Evolutionary conservation across 1,284 basidiomycete genomes (phyloP).

Genomic region (Agaricales sp.): DNA sequence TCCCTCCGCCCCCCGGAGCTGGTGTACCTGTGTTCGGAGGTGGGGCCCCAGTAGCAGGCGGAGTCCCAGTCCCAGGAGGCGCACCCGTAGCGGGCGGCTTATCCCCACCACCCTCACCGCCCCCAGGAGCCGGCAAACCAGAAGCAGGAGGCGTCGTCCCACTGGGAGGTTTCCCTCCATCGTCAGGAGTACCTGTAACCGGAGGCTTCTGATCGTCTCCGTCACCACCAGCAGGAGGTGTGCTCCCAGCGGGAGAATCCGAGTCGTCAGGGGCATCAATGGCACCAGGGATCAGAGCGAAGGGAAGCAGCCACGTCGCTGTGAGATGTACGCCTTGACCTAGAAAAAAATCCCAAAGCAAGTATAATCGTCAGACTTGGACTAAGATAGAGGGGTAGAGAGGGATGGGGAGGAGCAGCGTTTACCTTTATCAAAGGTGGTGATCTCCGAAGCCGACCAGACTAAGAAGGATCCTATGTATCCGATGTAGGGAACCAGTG

Average conservation of each 20-base stretch:
- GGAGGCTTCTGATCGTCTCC: neutral
- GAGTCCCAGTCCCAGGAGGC: no score
- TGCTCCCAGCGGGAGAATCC: neutral
- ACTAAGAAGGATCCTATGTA: constrained; percentile 71
- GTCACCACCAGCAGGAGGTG: neutral
- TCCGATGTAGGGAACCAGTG: constrained; percentile 59
- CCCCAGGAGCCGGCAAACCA: no score
- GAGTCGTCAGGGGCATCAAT: neutral
- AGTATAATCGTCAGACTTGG: no score
- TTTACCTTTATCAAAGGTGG: constrained; percentile 56
- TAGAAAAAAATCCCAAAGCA: constrained; percentile 14
- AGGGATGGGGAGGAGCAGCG: neutral
- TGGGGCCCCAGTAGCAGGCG: no score
- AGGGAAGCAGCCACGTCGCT: constrained; percentile 61
- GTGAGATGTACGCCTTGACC: constrained; percentile 53
- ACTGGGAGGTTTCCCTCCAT: no score
- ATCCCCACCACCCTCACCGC: no score
- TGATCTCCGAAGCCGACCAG: constrained; percentile 70
- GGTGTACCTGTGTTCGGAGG: no score
- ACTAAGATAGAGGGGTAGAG: no score
- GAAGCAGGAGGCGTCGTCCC: no score
- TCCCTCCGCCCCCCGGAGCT: no score
- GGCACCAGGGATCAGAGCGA: constrained; percentile 52
- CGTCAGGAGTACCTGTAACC: no score
- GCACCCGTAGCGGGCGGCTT: no score